Percentiles rank a stretch among this genome's conserved stretches.
Evolutionary conservation across 2,329 filamentous ascomycete genomes (phyloP).

Genomic region (Aspergillus tamarii): DNA sequence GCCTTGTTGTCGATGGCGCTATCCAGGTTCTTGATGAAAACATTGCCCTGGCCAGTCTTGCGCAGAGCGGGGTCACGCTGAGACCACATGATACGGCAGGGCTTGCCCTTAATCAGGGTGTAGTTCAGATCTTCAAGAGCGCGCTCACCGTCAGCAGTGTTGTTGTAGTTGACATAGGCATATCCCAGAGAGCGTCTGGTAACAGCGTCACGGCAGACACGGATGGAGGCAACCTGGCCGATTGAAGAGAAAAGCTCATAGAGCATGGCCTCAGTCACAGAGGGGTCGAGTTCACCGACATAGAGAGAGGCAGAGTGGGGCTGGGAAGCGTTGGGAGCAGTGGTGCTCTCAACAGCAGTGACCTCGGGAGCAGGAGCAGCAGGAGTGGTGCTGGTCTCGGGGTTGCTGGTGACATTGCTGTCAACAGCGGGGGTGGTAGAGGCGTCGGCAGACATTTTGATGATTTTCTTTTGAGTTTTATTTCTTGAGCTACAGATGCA

Average conservation of each 20-base stretch:
- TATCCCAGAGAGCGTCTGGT: slow-evolving; percentile 98
- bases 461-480: slow-evolving; percentile 64
- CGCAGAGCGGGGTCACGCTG: slow-evolving; percentile 98
- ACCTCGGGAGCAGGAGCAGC: slow-evolving; percentile 69
- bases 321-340: slow-evolving; percentile 74
- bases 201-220: slow-evolving; percentile 98
- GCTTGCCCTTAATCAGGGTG: slow-evolving; percentile 97
- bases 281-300: slow-evolving; percentile 96
- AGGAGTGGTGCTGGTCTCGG: slow-evolving; percentile 61
- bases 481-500: slow-evolving; percentile 11
- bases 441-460: slow-evolving; percentile 78
- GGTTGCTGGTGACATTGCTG: slow-evolving; percentile 60
- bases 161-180: slow-evolving; percentile 99
- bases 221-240: slow-evolving; percentile 96
- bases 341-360: slow-evolving; percentile 49
- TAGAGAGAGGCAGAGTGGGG: slow-evolving; percentile 97
- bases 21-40: slow-evolving; percentile 99
- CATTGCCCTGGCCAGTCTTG: slow-evolving; percentile 98
- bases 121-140: slow-evolving; percentile 99
- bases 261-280: slow-evolving; percentile 99
- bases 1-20: slow-evolving; percentile 99
- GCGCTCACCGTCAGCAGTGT: slow-evolving; percentile 92
- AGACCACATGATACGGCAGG: slow-evolving; percentile 99
- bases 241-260: slow-evolving; percentile 99
- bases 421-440: slow-evolving; percentile 71